Evolutionary conservation across 768 basidiomycete genomes (phyloP).

Genomic region (Baorangia bicolor): DNA sequence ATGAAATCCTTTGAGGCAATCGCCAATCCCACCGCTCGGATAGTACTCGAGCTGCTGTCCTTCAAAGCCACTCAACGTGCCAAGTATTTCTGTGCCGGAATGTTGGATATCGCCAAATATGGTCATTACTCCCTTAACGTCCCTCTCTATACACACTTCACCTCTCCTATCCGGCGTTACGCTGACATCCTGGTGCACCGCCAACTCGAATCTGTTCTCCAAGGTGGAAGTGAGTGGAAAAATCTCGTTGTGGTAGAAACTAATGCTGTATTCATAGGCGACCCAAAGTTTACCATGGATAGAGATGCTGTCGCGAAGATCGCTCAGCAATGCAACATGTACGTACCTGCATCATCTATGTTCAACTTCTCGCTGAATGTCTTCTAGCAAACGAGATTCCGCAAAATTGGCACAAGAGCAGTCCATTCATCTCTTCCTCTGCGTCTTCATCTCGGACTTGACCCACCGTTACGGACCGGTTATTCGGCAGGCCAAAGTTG

Average conservation of each 20-base stretch:
- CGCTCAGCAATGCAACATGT: slow-evolving; percentile 98
- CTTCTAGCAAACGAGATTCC: slow-evolving; percentile 80
- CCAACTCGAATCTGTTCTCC: slow-evolving; percentile 87
- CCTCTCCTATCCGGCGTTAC: slow-evolving; percentile 89
- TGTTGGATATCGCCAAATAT: slow-evolving; percentile 99
- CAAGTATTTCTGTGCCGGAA: slow-evolving; percentile 98
- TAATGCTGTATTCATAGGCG: slow-evolving; percentile 38
- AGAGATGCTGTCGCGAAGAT: slow-evolving; percentile 97
- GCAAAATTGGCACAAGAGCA: slow-evolving; percentile 93
- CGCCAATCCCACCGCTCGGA: slow-evolving; percentile 66
- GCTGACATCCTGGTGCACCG: slow-evolving; percentile 96
- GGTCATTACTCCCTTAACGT: slow-evolving; percentile 86
- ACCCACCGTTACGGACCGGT: slow-evolving; percentile 96
- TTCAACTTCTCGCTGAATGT: slow-evolving; percentile 4
- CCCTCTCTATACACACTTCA: slow-evolving; percentile 93
- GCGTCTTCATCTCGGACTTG: slow-evolving; percentile 90
- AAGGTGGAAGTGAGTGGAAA: slow-evolving; percentile 55
- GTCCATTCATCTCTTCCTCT: slow-evolving; percentile 93
- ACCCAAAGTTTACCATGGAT: slow-evolving; percentile 94
- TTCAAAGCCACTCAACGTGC: slow-evolving; percentile 93
- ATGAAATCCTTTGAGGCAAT: slow-evolving; percentile 84
- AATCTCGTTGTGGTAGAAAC: not conserved
- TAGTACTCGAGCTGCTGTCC: slow-evolving; percentile 78
- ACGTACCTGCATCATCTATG: slow-evolving; percentile 26
- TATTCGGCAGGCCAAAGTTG: slow-evolving; percentile 90